Evolutionary conservation across 140 eudicot genomes (phyloP), one percentile per base, ranked within the genome.

Genomic region (Oenanthe javanica): DNA sequence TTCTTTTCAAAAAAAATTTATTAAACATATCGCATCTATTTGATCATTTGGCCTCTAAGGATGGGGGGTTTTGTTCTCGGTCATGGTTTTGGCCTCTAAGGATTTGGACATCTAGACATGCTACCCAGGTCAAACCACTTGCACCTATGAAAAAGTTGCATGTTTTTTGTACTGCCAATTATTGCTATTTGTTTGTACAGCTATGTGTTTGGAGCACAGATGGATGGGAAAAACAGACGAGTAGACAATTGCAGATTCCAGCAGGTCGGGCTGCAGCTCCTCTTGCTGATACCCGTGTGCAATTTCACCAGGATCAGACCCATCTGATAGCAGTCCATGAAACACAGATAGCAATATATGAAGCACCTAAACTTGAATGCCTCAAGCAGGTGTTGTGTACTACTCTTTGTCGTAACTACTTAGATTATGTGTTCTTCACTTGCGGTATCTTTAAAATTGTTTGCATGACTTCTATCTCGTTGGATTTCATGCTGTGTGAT

Each of bases 141-240:
- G 11, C 73, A 67, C 38, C 69, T 31, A 67, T 67, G 13, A 67
- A 14, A 16, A 43, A 27, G 16, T 76, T 38, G 47, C 48, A 74
- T 45, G 72, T 42, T 79, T 75, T 31, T 81, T 54, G 69, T 64
- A 54, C 4, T 16, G 79, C 19, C 55, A 55, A 10, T 42, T 25
- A 25, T 78, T 55, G 54, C 43, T 61, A 19, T 82, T 7, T 85
- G 50, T 72, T 63, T 82, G 61, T 81, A 47, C 91, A 92, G 95
- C 66, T 92, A 50, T 90, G 97, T 84, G 93, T 92, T 76, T 92
- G 97, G 97, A 90, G 87, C 80, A 81, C 85, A 15, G 91, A 85
- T 71, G 89, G 87, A 15, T 92, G 95, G 95, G 95, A 92, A 83
- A 90, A 90, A 80, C 90, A 85, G 82, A 80, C 86, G 46, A 87